These are phyloP conservation scores for Thecaphora thlaspeos DNA, from an alignment of 1,284 basidiomycete genomes.

Conservation along the genomic window DNA sequence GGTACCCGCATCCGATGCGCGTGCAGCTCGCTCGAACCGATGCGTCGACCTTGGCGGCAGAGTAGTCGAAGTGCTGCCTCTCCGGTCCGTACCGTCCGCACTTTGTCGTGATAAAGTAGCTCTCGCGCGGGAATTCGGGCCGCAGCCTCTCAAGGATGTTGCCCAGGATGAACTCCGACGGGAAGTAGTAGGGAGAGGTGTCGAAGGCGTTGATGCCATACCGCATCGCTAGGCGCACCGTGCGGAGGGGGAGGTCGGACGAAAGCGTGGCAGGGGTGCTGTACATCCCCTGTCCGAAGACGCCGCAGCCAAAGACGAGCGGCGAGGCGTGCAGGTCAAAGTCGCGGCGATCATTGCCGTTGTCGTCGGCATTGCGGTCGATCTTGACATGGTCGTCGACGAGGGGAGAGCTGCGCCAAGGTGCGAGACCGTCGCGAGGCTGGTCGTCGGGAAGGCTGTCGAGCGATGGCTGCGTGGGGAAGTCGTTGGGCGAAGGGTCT, in stretches of 20 bases:
- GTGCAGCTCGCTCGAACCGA: constrained; percentile 71
- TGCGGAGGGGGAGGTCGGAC: constrained; percentile 36
- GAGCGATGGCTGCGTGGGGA: constrained; percentile 23
- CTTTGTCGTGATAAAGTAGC: constrained; percentile 69
- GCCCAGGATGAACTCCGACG: constrained; percentile 85
- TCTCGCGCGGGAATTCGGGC: constrained; percentile 58
- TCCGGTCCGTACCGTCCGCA: constrained; percentile 77
- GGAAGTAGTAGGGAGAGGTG: constrained; percentile 76
- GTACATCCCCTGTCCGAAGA: constrained; percentile 53
- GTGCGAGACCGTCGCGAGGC: constrained; percentile 22
- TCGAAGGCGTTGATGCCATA: constrained; percentile 90
- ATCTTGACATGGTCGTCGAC: too few relatives aligned
- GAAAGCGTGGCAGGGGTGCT: constrained; percentile 32
- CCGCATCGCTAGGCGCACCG: constrained; percentile 65
- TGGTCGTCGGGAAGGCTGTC: constrained; percentile 19
- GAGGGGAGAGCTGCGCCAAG: too few relatives aligned
- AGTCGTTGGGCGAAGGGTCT: constrained; percentile 28
- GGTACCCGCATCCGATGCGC: constrained; percentile 69
- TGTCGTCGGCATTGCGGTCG: too few relatives aligned
- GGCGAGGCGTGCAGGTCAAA: constrained; percentile 33
- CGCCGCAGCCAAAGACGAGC: constrained; percentile 49
- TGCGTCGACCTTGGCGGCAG: constrained; percentile 68
- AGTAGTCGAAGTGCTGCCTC: constrained; percentile 73
- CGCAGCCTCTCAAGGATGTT: constrained; percentile 58
- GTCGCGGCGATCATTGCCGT: constrained; percentile 11